Base-by-base conservation (phyloP, 2,329 filamentous ascomycete species). In the Claviceps sp. region DNA sequence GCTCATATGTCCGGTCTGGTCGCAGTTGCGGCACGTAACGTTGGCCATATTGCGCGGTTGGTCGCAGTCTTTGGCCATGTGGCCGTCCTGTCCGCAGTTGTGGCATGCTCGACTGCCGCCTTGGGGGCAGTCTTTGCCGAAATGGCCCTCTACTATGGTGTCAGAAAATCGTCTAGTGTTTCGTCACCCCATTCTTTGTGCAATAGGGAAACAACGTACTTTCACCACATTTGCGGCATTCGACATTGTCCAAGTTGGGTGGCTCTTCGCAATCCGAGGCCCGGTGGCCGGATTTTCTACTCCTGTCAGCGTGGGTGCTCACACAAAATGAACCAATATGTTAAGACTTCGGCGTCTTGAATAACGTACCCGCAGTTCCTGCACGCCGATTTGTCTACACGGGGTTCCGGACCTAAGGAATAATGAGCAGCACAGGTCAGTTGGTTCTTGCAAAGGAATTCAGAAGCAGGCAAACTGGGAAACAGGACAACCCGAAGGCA, bases 31-130 rank as follows among this genome's bases (percentile, higher is more conserved):
- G 67, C 84, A 88, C 9, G 69, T 75, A 3, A 81, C 78, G 11
- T 55, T 60, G 18, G 66, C 65, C 58, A 68, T 65, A 60, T 70
- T 70, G 43, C 65, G 67, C 46, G 67, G 69, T 55, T 75, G 68
- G 30, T 72, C 65, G 54, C 78, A 81, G 4, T 79, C 74, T 18
- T 69, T 70, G 55, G 70, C 65, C 44, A 72, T 69, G 55, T 86
- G 82, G 5, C 81, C 82, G 50, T 81, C 77, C 42, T 76, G 65
- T 20, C 80, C 81, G 57, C 83, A 86, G 66, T 85, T 86, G 60
- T 73, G 72, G 63, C 78, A 81, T 30, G 64, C 71, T 62, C 73
- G 63, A 57, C 72, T 71, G 62, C 74, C 76, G 52, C 74, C 81
- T 63, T 81, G 70, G 30, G 84, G 81, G 61, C 82, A 86, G 60